Evolutionary conservation across 805 yeast species (phyloP).

Genomic region (Candida awuae): DNA sequence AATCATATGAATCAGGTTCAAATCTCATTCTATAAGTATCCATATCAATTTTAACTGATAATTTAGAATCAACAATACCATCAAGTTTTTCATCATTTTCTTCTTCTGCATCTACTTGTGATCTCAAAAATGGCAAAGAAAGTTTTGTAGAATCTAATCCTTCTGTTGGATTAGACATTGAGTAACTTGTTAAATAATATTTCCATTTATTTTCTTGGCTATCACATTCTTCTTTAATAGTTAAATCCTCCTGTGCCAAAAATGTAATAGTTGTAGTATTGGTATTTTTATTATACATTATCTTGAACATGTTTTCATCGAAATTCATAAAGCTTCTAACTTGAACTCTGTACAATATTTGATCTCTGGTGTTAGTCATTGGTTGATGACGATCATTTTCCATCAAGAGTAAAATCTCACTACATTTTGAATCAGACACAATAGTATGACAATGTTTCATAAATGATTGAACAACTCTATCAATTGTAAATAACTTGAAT

Average conservation of each 20-base stretch:
- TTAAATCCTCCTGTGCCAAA: conserved; percentile 81
- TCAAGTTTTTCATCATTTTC: conserved; percentile 37
- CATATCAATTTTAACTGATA: conserved; percentile 71
- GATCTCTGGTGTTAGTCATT: conserved; percentile 71
- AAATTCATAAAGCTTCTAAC: conserved; percentile 69
- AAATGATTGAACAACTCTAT: conserved; percentile 77
- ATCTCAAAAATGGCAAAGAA: conserved; percentile 68
- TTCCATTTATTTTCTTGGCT: conserved; percentile 80
- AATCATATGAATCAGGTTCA: conserved; percentile 72
- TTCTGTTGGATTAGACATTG: conserved; percentile 95
- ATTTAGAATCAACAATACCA: conserved; percentile 59
- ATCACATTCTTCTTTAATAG: conserved; percentile 52
- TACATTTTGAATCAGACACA: conserved; percentile 67
- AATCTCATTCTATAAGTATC: conserved; percentile 75
- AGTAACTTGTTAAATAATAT: conserved; percentile 85
- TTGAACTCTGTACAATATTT: conserved; percentile 83
- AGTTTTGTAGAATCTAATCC: conserved; percentile 78
- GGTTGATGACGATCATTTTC: conserved; percentile 67
- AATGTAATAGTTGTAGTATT: conserved; percentile 63
- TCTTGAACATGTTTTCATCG: conserved; percentile 90
- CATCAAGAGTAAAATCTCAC: conserved; percentile 73
- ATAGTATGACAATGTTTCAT: conserved; percentile 84
- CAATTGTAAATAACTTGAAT: conserved; percentile 84
- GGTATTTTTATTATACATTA: conserved; percentile 52
- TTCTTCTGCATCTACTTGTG: conserved; percentile 42